Percentiles rank a stretch among this genome's conserved stretches.
phyloP scores from a whole-genome alignment of 345 rosid species.

The Rhodamnia rubescens region DNA sequence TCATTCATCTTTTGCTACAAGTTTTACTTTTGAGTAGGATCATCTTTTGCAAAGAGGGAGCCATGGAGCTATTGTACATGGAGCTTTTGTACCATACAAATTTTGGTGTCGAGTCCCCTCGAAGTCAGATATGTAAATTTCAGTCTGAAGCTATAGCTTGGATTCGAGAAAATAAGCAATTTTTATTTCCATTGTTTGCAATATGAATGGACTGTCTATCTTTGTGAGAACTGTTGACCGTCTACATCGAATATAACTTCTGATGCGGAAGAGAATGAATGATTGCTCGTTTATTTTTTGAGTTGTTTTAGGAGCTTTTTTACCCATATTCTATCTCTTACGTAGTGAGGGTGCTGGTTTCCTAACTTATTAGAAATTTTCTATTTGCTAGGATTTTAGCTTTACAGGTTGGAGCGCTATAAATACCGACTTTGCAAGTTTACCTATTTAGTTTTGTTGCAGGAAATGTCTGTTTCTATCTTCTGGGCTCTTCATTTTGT shows the following conservation, averaged over 20 bases:
- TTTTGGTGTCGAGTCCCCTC: background rate
- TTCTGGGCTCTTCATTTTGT: background rate
- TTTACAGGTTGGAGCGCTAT: background rate
- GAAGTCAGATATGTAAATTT: background rate
- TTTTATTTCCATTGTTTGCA: background rate
- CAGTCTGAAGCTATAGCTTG: background rate
- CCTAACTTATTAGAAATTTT: background rate
- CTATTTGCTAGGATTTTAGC: background rate
- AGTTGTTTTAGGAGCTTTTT: background rate
- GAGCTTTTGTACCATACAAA: background rate
- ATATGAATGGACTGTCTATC: background rate
- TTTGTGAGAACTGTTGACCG: background rate
- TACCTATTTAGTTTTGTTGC: background rate
- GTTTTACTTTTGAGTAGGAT: background rate
- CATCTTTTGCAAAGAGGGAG: background rate
- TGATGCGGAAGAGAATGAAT: background rate
- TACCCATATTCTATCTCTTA: background rate
- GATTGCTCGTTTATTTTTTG: background rate
- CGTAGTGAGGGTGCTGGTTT: background rate
- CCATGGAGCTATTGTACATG: background rate
- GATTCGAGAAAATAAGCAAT: background rate
- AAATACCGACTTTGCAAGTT: background rate
- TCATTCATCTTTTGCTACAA: background rate
- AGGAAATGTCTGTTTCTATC: background rate
- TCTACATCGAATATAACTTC: background rate